phyloP scores from a whole-genome alignment of 768 basidiomycete species.

The Amanita jacksonii region DNA sequence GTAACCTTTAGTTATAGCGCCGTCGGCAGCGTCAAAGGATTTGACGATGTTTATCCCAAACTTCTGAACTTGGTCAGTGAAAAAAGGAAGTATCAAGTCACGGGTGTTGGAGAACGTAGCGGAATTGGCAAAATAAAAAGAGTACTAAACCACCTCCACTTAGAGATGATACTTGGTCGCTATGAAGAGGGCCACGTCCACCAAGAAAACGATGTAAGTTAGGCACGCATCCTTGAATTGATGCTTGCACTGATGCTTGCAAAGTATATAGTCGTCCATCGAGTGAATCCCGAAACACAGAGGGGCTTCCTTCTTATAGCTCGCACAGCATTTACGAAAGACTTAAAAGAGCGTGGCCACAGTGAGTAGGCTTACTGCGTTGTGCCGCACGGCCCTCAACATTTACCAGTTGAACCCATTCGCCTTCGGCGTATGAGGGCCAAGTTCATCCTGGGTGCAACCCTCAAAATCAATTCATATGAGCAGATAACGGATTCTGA shows the following conservation, averaged over 20 bases:
- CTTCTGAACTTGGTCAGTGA: constrained; percentile 85
- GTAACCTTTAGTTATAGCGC: constrained; percentile 85
- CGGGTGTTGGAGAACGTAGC: constrained; percentile 42
- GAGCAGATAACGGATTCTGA: constrained; percentile 38
- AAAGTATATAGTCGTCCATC: constrained; percentile 89
- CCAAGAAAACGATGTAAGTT: constrained; percentile 87
- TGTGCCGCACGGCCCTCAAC: too few relatives aligned
- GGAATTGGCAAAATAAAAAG: constrained; percentile 55
- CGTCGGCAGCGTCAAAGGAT: constrained; percentile 91
- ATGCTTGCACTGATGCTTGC: not conserved
- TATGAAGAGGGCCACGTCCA: constrained; percentile 94
- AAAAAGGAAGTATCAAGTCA: constrained; percentile 67
- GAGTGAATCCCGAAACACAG: constrained; percentile 84
- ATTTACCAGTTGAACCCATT: constrained; percentile 73
- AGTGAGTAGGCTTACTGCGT: too few relatives aligned
- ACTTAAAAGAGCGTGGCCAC: constrained; percentile 68
- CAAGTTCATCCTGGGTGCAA: constrained; percentile 74
- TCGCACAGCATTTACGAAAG: constrained; percentile 86
- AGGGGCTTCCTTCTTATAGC: constrained; percentile 89
- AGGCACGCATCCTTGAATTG: not conserved
- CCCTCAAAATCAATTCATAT: constrained; percentile 58
- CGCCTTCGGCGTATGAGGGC: constrained; percentile 74
- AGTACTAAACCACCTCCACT: constrained; percentile 76
- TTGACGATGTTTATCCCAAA: constrained; percentile 95
- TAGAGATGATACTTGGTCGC: constrained; percentile 84